Evolutionary conservation across 2,329 filamentous ascomycete genomes (phyloP), one percentile per base, ranked within the genome.

Genomic region (Grosmannia serpens): DNA sequence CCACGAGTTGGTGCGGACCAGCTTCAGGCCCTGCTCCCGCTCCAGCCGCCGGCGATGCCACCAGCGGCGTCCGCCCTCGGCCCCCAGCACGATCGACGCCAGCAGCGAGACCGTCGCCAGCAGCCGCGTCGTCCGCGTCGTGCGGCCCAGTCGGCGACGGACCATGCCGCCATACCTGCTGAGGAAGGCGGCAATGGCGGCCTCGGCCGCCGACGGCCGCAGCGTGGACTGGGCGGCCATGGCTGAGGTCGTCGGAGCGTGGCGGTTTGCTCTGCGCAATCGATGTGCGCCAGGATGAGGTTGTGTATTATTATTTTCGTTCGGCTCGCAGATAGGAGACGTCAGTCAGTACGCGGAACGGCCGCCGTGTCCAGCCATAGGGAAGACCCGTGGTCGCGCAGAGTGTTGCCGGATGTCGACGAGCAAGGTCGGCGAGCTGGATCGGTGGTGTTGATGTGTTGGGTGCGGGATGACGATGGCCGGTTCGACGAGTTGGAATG

Each of bases 151-250:
- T 41, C 76, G 78, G 59, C 75, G 72, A 62, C 76, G 76, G 57
- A 85, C 71, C 55, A 81, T 70, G 26, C 71, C 70, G 22, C 75
- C 70, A 72, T 85, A 87, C 65, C 81, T 83, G 56, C 83, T 76
- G 66, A 85, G 70, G 58, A 90, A 82, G 50, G 77, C 76, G 38
- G 83, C 77, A 67, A 91, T 75, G 67, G 86, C 81, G 71, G 87
- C 84, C 71, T 88, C 81, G 65, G 83, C 80, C 53, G 76, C 79
- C 65, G 81, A 80, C 65, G 78, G 76, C 64, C 84, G 84, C 65
- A 96, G 79, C 6, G 88, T 96, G 58, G 92, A 96, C 75, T 95
- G 91, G 63, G 80, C 87, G 62, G 90, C 89, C 92, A 96, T 96
- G 24, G 13, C 17, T 22, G 41, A n/a, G 9, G 22, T 9, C 29